Evolutionary conservation across 352 stramenopile genomes (phyloP), one percentile per base, ranked within the genome.

Genomic region (Pythium brassicae): DNA sequence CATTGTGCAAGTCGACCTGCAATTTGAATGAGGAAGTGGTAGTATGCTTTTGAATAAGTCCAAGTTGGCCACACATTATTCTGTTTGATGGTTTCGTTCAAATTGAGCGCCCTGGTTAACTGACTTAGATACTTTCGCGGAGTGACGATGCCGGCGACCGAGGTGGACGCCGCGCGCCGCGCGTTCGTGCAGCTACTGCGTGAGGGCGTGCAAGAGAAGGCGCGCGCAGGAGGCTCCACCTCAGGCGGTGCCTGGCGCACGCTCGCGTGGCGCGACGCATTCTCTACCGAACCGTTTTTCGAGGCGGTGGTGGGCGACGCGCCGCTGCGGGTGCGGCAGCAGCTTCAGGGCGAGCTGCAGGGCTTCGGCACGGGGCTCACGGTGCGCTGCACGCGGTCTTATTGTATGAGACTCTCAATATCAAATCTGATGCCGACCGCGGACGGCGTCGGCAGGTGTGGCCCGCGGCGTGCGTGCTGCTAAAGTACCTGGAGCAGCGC

Each of bases 361-460:
- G 83, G 85, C 17, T 81, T 93, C 44, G 83, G 85, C 52, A 93
- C 83, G 10, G 83, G 85, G 0, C 68, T 92, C 42, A 93, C 83
- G 23, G 78, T 76, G 48, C 11, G 62, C 44, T 76, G 48, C 11
- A 58, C 44, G 39, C 8, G 12, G 3, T 23, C 11, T 15, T 25
- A 25, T 4, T 14, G 20, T 17, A 14, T 11, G 9, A 1, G 4
- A 8, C 39, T 45, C 39, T 23, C 39, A 11, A 3, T 22, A 14
- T 45, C 39, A 4, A 14, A 12, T n/a, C 2, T 49, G 25, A 25
- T 23, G n/a, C n/a, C n/a, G n/a, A n/a, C n/a, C n/a, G n/a, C 20
- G 7, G 22, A 37, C 32, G 32, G 8, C 14, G 32, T 37, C 32
- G 32, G 32, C 44, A 76, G 54, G 74, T 95, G 9, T 95, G 85